Evolutionary conservation across 1,284 basidiomycete species (phyloP).

Genomic region (Moniliophthora roreri): DNA sequence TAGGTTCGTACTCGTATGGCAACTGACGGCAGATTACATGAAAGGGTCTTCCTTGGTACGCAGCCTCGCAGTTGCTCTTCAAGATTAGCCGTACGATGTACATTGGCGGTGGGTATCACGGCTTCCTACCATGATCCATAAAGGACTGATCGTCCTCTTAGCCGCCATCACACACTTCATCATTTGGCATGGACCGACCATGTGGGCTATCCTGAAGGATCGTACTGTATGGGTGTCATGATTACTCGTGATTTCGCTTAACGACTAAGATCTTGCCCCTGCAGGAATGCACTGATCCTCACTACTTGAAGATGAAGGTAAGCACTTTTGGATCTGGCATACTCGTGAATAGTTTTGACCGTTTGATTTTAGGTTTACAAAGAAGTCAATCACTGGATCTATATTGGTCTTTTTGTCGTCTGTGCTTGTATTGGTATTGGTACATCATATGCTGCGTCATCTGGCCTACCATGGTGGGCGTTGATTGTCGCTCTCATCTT

Average conservation of each 20-base stretch:
- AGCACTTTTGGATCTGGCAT: neutral
- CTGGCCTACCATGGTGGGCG: slow-evolving; percentile 48
- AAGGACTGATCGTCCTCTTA: neutral
- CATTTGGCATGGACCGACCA: slow-evolving; percentile 36
- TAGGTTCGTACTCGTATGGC: too few species aligned
- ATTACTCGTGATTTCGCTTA: too few species aligned
- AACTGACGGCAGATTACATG: too few species aligned
- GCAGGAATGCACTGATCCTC: slow-evolving; percentile 30
- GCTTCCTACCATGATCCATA: neutral
- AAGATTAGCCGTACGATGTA: slow-evolving; percentile 29
- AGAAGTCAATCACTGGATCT: slow-evolving; percentile 49
- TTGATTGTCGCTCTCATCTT: slow-evolving; percentile 39
- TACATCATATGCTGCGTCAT: slow-evolving; percentile 44
- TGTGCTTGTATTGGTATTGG: slow-evolving; percentile 33
- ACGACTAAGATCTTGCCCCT: neutral
- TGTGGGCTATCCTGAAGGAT: slow-evolving; percentile 28
- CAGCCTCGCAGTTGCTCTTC: slow-evolving; percentile 29
- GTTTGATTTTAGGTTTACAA: slow-evolving; percentile 34
- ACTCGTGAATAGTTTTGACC: neutral
- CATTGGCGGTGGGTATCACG: slow-evolving; percentile 20
- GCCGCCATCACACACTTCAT: slow-evolving; percentile 38
- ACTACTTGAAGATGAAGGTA: slow-evolving; percentile 42
- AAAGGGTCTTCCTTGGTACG: slow-evolving; percentile 30
- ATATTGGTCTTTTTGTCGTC: slow-evolving; percentile 31
- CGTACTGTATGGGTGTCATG: slow-evolving; percentile 18